Evolutionary conservation across 805 yeast genomes (phyloP), one percentile per base, ranked within the genome.

Genomic region (Brettanomyces naardenensis): DNA sequence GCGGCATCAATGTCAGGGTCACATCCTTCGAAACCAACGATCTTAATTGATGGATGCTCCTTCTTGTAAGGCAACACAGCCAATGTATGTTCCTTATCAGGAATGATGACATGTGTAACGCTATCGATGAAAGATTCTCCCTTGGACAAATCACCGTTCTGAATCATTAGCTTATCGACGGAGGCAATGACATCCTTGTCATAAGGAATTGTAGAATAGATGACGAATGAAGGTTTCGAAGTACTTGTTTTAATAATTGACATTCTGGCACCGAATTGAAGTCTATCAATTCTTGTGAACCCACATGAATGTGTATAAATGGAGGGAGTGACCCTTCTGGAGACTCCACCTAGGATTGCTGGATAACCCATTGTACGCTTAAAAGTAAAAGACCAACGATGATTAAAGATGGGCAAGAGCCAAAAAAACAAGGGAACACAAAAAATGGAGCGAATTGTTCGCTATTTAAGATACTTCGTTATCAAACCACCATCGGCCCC

Each of bases 71-170:
- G 68, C 19, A 56, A 50, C 10, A 78, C 73, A 3, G 80, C 83
- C 73, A 80, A 58, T 1, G 82, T 75, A 50, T 80, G 88, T 44
- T 76, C 82, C 23, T 45, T 49, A 49, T 80, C 84, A 2, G 87
- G 86, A 33, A 80, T 65, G 30, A 81, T 64, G 27, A 77, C 60
- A 44, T 75, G 70, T 2, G 69, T 53, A 29, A 77, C 64, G 21
- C 66, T 64, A 22, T 54, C 47, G 10, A 58, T 40, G 33, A 57
- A 56, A 1, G 62, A 54, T 15, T 58, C 59, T 4, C 61, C 62
- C 2, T 62, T 52, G 9, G 59, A 47, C 17, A 60, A 43, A 18
- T 46, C 53, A 19, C 56, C 57, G 4, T 46, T 41, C 23, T 47
- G 41, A 6, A 37, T 43, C 44, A 56, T 44, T 19, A 36, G 19